Conservation (phyloP, 768 basidiomycete genomes). For the Lentinula lateritia region DNA sequence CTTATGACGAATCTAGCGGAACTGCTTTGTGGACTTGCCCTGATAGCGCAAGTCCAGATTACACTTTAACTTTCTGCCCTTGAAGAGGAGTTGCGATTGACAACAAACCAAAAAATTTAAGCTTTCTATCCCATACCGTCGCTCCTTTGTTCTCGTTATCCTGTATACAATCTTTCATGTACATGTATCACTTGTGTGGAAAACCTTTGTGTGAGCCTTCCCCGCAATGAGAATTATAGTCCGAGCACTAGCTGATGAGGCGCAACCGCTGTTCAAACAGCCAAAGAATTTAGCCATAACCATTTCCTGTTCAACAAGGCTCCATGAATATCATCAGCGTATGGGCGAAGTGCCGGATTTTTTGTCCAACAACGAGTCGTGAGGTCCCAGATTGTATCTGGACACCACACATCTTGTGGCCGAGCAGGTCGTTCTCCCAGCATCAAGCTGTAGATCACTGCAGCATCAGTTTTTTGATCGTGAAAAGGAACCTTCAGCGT, state of each 20-base stretch:
- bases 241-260: no score
- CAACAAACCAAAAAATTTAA: neutral
- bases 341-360: neutral
- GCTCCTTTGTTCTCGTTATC: neutral
- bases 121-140: neutral
- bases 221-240: no score
- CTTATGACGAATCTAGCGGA: conserved; percentile 37
- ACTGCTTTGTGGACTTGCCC: conserved; percentile 42
- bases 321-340: no score
- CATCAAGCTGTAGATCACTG: neutral
- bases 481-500: neutral
- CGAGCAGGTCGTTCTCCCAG: neutral
- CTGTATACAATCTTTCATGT: no score
- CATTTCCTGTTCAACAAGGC: no score
- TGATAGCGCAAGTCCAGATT: conserved; percentile 20
- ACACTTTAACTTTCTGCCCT: conserved; percentile 32
- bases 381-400: neutral
- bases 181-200: no score
- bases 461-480: neutral
- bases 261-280: no score
- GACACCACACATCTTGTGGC: neutral
- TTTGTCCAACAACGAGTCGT: neutral
- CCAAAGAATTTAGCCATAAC: no score
- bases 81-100: neutral
- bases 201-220: no score